These are phyloP conservation scores for Russula ochroleuca DNA, from an alignment of 768 basidiomycete species.

Conservation along the genomic window DNA sequence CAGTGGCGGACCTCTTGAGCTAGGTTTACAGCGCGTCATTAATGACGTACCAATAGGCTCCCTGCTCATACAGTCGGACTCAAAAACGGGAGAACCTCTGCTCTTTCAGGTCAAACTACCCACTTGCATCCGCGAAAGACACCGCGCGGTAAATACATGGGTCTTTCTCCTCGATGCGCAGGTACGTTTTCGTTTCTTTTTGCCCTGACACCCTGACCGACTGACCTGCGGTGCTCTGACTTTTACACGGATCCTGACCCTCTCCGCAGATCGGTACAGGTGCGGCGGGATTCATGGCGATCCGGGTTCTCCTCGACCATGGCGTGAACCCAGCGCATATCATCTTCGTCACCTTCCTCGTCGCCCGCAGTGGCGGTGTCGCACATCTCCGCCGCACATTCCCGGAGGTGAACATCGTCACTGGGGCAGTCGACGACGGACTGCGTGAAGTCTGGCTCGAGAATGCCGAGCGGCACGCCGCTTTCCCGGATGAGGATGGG, in stretches of 20 bases:
- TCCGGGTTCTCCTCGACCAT: conserved; percentile 90
- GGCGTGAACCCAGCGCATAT: conserved; percentile 81
- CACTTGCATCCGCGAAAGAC: conserved; percentile 57
- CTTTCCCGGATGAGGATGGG: conserved; percentile 31
- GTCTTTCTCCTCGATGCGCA: conserved; percentile 91
- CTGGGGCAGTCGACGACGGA: conserved; percentile 74
- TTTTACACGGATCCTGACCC: background rate
- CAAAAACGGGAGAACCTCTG: conserved; percentile 79
- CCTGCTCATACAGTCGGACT: conserved; percentile 85
- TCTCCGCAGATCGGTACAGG: conserved; percentile 81
- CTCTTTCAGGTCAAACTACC: conserved; percentile 83
- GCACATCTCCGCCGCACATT: conserved; percentile 77
- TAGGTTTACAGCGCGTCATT: conserved; percentile 84
- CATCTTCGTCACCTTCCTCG: conserved; percentile 85
- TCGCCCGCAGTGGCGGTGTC: conserved; percentile 78
- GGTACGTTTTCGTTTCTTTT: conserved; percentile 37
- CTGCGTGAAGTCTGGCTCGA: conserved; percentile 73
- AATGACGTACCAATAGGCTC: conserved; percentile 85
- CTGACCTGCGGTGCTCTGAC: background rate
- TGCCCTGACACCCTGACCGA: background rate
- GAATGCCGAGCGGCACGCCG: conserved; percentile 43
- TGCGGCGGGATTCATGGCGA: conserved; percentile 91
- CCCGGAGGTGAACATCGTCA: conserved; percentile 78
- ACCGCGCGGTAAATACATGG: conserved; percentile 62
- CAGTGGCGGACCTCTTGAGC: conserved; percentile 87